Evolutionary conservation across 2,329 filamentous ascomycete genomes (phyloP), one percentile per base, ranked within the genome.

Genomic region (Sporothrix brunneoviolacea): DNA sequence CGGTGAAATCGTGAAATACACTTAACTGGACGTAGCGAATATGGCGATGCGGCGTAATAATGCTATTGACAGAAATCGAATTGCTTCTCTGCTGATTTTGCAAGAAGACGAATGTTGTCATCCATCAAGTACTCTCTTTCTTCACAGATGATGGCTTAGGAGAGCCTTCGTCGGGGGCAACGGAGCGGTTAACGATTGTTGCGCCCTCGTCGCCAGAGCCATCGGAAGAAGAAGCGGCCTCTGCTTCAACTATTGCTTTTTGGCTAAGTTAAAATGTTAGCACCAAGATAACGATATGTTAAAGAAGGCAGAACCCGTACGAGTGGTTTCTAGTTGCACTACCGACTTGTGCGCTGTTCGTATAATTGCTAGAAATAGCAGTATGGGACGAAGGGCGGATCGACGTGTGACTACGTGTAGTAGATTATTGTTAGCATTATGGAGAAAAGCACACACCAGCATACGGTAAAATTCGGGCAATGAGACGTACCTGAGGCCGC

Each of bases 101-200:
- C n/a, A n/a, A n/a, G n/a, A n/a, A n/a, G n/a, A n/a, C n/a, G n/a
- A n/a, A n/a, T n/a, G n/a, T n/a, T n/a, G n/a, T n/a, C n/a, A n/a
- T 33, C 7, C 12, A 27, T 28, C 8, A 32, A 19, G 21, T 19
- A 16, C n/a, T 28, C 8, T 49, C 42, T 6, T 49, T 48, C 21
- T 49, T 53, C 19, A 32, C 16, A 5, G 50, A n/a, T 12, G 28
- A 24, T 6, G 45, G 22, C 38, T 47, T 53, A 24, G 53, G 30
- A n/a, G 53, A 48, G 12, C 22, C 28, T 22, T 40, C 52, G 3
- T 19, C 69, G 49, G 68, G 65, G 48, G 68, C 70, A 47, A 65
- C 62, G 49, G 69, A 65, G 46, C 69, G 70, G 54, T 79, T 74
- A 42, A 75, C 70, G 54, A 80, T 71, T n/a, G 77, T 79, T 51